Conservation (phyloP, 805 yeast species). For the Saccharomycopsis lassenensis region DNA sequence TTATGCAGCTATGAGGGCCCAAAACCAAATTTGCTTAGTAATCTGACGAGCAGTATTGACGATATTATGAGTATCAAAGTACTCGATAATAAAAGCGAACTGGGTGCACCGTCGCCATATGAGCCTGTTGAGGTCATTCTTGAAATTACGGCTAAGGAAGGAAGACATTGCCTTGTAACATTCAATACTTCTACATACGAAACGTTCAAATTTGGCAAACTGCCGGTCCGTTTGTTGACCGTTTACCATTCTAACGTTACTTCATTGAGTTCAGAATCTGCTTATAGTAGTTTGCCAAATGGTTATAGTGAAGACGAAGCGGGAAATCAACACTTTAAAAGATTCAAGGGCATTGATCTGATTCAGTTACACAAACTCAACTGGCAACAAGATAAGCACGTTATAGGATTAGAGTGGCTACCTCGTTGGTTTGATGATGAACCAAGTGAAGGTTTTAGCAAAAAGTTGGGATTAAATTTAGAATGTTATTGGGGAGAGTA, state of each 20-base stretch:
- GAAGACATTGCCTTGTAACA: constrained; percentile 50
- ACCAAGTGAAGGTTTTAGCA: constrained; percentile 25
- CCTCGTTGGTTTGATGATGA: constrained; percentile 44
- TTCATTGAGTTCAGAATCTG: background rate
- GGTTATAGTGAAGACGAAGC: constrained; percentile 25
- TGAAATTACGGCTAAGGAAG: constrained; percentile 43
- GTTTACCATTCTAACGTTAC: constrained; percentile 30
- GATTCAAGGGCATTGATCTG: constrained; percentile 51
- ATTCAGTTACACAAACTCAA: constrained; percentile 53
- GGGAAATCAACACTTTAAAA: constrained; percentile 40
- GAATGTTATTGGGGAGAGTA: constrained; percentile 76
- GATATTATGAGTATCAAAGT: constrained; percentile 42
- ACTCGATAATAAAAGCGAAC: constrained; percentile 36
- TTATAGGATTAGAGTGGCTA: constrained; percentile 65
- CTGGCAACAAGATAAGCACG: constrained; percentile 44
- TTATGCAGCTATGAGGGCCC: constrained; percentile 41
- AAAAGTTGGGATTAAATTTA: constrained; percentile 43
- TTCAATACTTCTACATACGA: constrained; percentile 42
- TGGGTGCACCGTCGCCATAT: constrained; percentile 35
- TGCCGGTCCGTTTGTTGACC: constrained; percentile 58
- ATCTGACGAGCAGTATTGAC: constrained; percentile 23
- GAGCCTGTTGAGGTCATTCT: constrained; percentile 59
- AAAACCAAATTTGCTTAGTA: constrained; percentile 37
- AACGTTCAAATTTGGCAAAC: constrained; percentile 25
- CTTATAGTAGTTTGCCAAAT: background rate